Evolutionary conservation across 2,329 filamentous ascomycete genomes (phyloP).

Genomic region (Aspergillus fijiensis): DNA sequence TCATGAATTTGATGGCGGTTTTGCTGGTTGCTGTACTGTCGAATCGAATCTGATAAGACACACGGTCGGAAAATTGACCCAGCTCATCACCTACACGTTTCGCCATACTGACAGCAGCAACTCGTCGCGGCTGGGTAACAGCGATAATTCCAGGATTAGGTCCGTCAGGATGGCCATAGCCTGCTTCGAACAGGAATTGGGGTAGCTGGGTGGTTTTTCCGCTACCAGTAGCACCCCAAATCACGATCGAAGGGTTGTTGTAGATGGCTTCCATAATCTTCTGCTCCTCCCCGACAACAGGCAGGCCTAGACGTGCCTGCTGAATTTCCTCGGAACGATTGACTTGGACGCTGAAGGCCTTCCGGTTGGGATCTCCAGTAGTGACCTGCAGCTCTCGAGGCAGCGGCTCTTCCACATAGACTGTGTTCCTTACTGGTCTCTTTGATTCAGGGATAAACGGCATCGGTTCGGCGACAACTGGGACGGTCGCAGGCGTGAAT

Average conservation of each 20-base stretch:
- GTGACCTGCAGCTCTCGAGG: conserved; percentile 41
- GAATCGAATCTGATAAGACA: conserved; percentile 94
- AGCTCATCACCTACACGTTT: conserved; percentile 86
- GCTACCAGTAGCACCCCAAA: conserved; percentile 93
- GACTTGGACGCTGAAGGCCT: conserved; percentile 74
- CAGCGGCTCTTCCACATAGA: conserved; percentile 41
- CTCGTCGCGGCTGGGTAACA: conserved; percentile 89
- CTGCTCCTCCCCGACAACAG: conserved; percentile 92
- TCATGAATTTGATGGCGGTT: conserved; percentile 98
- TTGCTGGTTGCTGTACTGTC: conserved; percentile 77
- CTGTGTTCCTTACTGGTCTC: conserved; percentile 37
- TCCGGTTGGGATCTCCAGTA: conserved; percentile 55
- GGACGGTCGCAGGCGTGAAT: conserved; percentile 52
- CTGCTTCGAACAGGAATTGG: conserved; percentile 92
- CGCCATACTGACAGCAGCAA: conserved; percentile 95
- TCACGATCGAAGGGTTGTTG: conserved; percentile 82
- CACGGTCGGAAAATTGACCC: conserved; percentile 70
- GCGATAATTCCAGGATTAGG: conserved; percentile 90
- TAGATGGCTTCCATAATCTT: conserved; percentile 97
- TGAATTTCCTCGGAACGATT: conserved; percentile 72
- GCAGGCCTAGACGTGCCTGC: conserved; percentile 72
- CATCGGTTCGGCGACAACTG: conserved; percentile 32
- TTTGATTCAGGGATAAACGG: conserved; percentile 29
- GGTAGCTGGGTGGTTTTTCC: conserved; percentile 98
- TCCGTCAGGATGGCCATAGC: conserved; percentile 76